phyloP scores from a whole-genome alignment of 306 rosid species.

The Quercus bicolor region DNA sequence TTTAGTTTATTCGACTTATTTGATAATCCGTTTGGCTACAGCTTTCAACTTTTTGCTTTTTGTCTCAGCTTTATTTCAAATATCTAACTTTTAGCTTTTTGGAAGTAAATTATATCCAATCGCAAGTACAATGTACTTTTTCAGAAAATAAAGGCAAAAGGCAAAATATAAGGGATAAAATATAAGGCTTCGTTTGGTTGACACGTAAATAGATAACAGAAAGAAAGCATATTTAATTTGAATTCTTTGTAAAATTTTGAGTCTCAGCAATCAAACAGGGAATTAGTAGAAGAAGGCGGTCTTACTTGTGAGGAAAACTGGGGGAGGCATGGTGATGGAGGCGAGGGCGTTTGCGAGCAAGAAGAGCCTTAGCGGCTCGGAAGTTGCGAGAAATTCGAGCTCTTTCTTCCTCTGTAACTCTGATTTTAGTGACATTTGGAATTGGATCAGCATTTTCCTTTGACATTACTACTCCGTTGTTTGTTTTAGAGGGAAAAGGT shows the following conservation, averaged over 20 bases:
- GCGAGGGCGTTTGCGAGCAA: slow-evolving; percentile 68
- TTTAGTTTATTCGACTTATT: too few relatives aligned
- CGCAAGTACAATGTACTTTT: too few relatives aligned
- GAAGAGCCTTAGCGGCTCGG: slow-evolving; percentile 69
- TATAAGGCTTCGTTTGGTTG: not conserved
- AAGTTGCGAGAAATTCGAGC: slow-evolving; percentile 55
- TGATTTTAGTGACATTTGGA: not conserved
- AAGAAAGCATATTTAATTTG: not conserved
- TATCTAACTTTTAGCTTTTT: too few relatives aligned
- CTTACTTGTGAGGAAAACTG: slow-evolving; percentile 30
- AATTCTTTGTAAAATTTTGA: not conserved
- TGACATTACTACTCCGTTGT: not conserved
- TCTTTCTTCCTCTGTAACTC: slow-evolving; percentile 43
- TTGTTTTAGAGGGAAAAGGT: too few relatives aligned
- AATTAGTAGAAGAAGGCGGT: not conserved
- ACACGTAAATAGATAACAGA: not conserved
- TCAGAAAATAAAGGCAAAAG: not conserved
- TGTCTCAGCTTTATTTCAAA: too few relatives aligned
- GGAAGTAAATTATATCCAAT: too few relatives aligned
- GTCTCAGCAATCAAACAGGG: not conserved
- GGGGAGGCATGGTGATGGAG: slow-evolving; percentile 31
- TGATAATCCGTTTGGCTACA: too few relatives aligned
- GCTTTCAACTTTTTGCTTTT: too few relatives aligned
- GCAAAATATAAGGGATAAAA: not conserved
- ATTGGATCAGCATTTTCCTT: not conserved